These are phyloP conservation scores for Dipteronia sinensis DNA, from an alignment of 345 rosid genomes.

Conservation along the genomic window DNA sequence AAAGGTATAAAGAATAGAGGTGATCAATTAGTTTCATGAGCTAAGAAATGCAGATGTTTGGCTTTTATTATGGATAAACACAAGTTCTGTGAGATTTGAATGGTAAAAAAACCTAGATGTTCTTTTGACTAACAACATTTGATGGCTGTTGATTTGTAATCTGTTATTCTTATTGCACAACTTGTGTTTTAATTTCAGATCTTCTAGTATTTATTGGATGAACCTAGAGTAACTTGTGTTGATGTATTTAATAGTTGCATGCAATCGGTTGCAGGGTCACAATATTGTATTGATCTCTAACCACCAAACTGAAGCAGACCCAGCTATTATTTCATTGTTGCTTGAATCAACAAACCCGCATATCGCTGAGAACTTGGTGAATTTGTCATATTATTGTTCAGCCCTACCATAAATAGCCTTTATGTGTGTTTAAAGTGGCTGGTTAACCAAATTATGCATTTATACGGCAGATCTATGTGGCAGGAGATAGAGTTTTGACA, in stretches of 20 bases:
- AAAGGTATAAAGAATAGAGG: conserved; percentile 1
- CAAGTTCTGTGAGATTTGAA: neutral
- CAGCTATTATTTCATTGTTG: conserved; percentile 78
- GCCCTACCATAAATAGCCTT: conserved; percentile 13
- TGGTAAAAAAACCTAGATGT: conserved; percentile 2
- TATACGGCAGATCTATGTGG: conserved; percentile 72
- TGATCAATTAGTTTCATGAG: neutral
- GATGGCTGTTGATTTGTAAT: neutral
- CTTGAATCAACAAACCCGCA: conserved; percentile 73
- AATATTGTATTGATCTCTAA: conserved; percentile 85
- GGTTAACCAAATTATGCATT: conserved; percentile 25
- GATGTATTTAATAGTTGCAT: conserved; percentile 18
- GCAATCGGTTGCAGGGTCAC: conserved; percentile 71
- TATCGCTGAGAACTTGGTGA: conserved; percentile 78
- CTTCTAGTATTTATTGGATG: neutral
- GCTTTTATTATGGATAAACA: neutral
- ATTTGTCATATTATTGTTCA: conserved; percentile 22
- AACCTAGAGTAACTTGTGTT: conserved; percentile 1
- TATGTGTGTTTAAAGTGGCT: conserved; percentile 12
- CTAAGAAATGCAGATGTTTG: neutral
- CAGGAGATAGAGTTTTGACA: conserved; percentile 95
- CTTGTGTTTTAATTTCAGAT: neutral
- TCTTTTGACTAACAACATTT: neutral
- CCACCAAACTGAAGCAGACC: conserved; percentile 99
- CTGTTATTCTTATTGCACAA: neutral